phyloP scores from a whole-genome alignment of 2,329 filamentous ascomycete genomes.

The Ophiosphaerella narmari region DNA sequence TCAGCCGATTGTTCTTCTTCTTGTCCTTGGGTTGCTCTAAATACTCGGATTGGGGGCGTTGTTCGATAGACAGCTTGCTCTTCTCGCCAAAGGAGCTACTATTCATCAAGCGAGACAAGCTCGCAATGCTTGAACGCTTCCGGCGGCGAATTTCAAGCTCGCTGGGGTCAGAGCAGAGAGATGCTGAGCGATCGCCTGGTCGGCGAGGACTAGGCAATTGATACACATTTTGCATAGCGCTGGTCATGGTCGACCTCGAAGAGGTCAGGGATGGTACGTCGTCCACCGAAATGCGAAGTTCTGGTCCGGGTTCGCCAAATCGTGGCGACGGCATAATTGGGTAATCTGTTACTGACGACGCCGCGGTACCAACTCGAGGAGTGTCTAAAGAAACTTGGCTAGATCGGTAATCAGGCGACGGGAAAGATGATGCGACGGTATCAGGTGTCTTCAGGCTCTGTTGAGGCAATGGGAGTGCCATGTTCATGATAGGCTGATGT shows the following conservation, averaged over 20 bases:
- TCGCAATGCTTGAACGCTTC: constrained; percentile 76
- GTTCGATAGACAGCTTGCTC: constrained; percentile 75
- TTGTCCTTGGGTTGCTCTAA: constrained; percentile 64
- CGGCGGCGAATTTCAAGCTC: constrained; percentile 61
- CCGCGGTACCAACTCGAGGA: constrained; percentile 73
- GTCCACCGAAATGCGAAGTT: constrained; percentile 71
- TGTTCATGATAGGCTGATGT: constrained; percentile 42
- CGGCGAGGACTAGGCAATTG: constrained; percentile 50
- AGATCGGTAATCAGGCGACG: constrained; percentile 68
- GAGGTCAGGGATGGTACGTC: constrained; percentile 77
- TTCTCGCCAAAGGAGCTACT: constrained; percentile 68
- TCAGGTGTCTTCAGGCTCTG: constrained; percentile 68
- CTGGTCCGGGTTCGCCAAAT: constrained; percentile 74
- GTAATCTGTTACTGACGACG: constrained; percentile 74
- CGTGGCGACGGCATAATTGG: constrained; percentile 72
- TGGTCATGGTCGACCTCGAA: constrained; percentile 75
- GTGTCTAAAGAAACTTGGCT: constrained; percentile 70
- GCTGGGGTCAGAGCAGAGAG: constrained; percentile 48
- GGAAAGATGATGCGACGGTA: constrained; percentile 60
- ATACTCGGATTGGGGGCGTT: constrained; percentile 53
- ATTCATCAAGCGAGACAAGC: constrained; percentile 75
- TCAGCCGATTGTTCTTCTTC: constrained; percentile 72
- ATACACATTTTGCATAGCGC: constrained; percentile 65
- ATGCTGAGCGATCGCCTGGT: constrained; percentile 46
- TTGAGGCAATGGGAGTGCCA: constrained; percentile 45